Evolutionary conservation across 2,329 filamentous ascomycete genomes (phyloP).

Genomic region (Aureobasidium sp.): DNA sequence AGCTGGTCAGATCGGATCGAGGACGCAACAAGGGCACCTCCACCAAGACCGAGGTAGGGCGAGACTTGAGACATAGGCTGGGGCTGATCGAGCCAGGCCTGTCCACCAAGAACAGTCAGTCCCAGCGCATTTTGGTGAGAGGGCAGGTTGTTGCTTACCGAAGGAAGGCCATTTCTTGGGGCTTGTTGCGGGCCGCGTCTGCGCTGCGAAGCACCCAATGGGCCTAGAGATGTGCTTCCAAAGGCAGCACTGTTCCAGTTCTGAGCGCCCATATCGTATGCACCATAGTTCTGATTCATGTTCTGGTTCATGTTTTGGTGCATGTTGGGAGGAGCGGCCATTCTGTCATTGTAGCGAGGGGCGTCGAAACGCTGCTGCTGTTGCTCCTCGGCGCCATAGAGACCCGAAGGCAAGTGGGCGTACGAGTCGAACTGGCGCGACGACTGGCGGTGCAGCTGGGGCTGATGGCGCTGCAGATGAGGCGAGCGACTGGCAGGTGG

Average conservation of each 20-base stretch:
- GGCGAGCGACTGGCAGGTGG: conserved; percentile 61
- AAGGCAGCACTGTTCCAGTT: conserved; percentile 75
- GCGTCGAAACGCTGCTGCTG: conserved; percentile 42
- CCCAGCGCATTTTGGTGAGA: conserved; percentile 11
- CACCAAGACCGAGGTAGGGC: conserved; percentile 38
- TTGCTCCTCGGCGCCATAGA: conserved; percentile 65
- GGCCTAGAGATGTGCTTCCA: conserved; percentile 47
- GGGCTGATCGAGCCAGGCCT: conserved; percentile 58
- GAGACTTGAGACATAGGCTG: conserved; percentile 35
- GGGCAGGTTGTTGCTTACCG: conserved; percentile 51
- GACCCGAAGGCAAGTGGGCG: conserved; percentile 56
- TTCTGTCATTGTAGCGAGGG: conserved; percentile 55
- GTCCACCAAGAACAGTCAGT: conserved; percentile 17
- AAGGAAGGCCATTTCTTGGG: conserved; percentile 57
- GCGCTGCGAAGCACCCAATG: conserved; percentile 29
- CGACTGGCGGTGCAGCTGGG: conserved; percentile 59
- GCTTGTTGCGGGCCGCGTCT: conserved; percentile 46
- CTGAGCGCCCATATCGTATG: conserved; percentile 64
- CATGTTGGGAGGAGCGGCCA: conserved; percentile 44
- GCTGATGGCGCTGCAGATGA: conserved; percentile 61
- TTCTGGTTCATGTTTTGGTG: conserved; percentile 25
- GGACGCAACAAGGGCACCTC: conserved; percentile 25
- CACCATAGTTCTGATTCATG: conserved; percentile 35
- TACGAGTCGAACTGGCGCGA: conserved; percentile 66
- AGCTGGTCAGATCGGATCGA: conserved; percentile 41